phyloP scores from a whole-genome alignment of 1,284 basidiomycete species.

The Ustilago crameri region DNA sequence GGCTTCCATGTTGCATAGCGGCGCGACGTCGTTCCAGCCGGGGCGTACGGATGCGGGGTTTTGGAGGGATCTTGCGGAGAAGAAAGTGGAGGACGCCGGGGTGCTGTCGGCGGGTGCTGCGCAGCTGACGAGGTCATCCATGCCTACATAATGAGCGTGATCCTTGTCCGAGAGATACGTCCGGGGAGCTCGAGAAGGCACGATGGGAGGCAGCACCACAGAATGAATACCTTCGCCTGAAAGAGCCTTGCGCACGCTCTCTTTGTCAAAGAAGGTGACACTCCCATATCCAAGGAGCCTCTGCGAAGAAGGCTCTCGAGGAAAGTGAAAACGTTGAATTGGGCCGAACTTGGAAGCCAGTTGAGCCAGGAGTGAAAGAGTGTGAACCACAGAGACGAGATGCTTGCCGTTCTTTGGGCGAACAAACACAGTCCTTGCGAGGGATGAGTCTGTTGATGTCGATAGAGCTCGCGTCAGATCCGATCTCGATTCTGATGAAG shows the following conservation, averaged over 20 bases:
- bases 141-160: constrained; percentile 31
- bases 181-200: constrained; percentile 36
- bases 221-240: constrained; percentile 26
- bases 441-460: constrained; percentile 5
- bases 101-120: constrained; percentile 9
- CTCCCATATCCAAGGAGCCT: constrained; percentile 39
- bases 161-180: constrained; percentile 37
- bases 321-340: constrained; percentile 46
- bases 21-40: constrained; percentile 47
- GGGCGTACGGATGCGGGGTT: constrained; percentile 39
- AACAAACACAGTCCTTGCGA: constrained; percentile 38
- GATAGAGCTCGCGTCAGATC: not conserved
- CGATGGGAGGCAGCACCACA: constrained; percentile 31
- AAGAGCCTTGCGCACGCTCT: constrained; percentile 37
- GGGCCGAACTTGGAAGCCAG: constrained; percentile 40
- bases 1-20: constrained; percentile 26
- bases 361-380: constrained; percentile 37
- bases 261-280: constrained; percentile 37
- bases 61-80: constrained; percentile 26
- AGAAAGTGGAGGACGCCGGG: constrained; percentile 15
- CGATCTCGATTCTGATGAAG: not conserved
- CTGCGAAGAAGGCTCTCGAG: constrained; percentile 30
- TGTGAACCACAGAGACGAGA: constrained; percentile 44
- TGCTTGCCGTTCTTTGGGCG: constrained; percentile 41
- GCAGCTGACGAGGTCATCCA: constrained; percentile 23